phyloP scores from a whole-genome alignment of 2,329 filamentous ascomycete genomes.

The Lasiodiplodia gonubiensis region DNA sequence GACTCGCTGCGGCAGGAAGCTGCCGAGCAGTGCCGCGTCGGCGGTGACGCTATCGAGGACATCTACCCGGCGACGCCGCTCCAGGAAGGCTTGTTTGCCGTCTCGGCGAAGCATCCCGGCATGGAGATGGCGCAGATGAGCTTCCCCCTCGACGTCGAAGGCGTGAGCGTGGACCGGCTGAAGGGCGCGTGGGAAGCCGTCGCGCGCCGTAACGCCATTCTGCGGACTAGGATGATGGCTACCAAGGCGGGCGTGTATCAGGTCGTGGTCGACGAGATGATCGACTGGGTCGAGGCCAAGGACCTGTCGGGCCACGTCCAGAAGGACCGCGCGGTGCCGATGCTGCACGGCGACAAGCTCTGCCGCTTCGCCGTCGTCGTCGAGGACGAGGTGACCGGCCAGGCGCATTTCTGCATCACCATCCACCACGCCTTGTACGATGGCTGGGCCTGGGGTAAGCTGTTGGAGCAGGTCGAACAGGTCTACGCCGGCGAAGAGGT shows the following conservation, averaged over 20 bases:
- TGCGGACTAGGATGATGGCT: constrained; percentile 31
- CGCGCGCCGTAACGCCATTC: not conserved
- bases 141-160: constrained; percentile 34
- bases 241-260: constrained; percentile 40
- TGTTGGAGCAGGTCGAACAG: constrained; percentile 57
- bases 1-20: not conserved
- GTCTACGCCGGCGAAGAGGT: not conserved
- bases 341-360: constrained; percentile 48
- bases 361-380: constrained; percentile 41
- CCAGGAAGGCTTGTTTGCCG: constrained; percentile 61
- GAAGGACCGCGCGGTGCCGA: constrained; percentile 42
- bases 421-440: not conserved
- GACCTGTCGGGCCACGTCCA: constrained; percentile 34
- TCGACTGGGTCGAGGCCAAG: constrained; percentile 28
- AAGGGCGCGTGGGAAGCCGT: constrained; percentile 33
- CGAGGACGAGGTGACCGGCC: constrained; percentile 33
- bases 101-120: constrained; percentile 58
- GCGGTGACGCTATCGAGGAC: constrained; percentile 49
- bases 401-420: constrained; percentile 28
- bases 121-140: constrained; percentile 55
- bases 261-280: constrained; percentile 37
- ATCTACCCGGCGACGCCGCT: constrained; percentile 61
- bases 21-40: constrained; percentile 28
- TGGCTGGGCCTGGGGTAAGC: constrained; percentile 60
- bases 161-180: constrained; percentile 42